Conservation (phyloP, 768 basidiomycete species). For the Leccinum aurantiacum region DNA sequence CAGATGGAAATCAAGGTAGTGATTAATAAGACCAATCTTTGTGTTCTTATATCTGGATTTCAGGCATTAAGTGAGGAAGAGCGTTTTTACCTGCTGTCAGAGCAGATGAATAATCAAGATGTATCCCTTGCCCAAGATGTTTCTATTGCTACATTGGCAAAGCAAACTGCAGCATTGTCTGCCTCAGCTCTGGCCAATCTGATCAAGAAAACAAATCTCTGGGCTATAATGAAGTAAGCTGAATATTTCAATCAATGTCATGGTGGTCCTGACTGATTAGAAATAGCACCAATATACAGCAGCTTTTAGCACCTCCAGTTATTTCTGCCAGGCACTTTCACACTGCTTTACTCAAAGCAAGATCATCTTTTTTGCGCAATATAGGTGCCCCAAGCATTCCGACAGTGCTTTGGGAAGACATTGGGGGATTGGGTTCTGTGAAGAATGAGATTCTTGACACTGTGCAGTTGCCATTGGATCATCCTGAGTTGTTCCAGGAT, state of each 20-base stretch:
- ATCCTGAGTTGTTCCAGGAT: slow-evolving; percentile 85
- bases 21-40: background rate
- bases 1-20: slow-evolving; percentile 73
- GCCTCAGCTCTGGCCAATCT: slow-evolving; percentile 79
- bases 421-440: slow-evolving; percentile 85
- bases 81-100: slow-evolving; percentile 57
- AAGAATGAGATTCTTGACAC: slow-evolving; percentile 95
- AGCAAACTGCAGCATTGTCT: slow-evolving; percentile 88
- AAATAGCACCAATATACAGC: slow-evolving; percentile 3
- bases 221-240: slow-evolving; percentile 37
- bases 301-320: slow-evolving; percentile 14
- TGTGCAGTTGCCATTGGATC: slow-evolving; percentile 86
- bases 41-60: background rate
- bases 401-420: slow-evolving; percentile 94
- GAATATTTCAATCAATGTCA: background rate
- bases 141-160: slow-evolving; percentile 66
- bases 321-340: slow-evolving; percentile 65
- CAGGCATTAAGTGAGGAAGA: slow-evolving; percentile 83
- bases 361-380: slow-evolving; percentile 80
- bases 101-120: slow-evolving; percentile 39
- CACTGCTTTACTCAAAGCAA: slow-evolving; percentile 64
- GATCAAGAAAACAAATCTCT: slow-evolving; percentile 54
- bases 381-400: slow-evolving; percentile 99
- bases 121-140: slow-evolving; percentile 70
- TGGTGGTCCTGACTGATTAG: background rate